Conservation (phyloP, 2,329 filamentous ascomycete genomes). For the Phialophora verrucosa region DNA sequence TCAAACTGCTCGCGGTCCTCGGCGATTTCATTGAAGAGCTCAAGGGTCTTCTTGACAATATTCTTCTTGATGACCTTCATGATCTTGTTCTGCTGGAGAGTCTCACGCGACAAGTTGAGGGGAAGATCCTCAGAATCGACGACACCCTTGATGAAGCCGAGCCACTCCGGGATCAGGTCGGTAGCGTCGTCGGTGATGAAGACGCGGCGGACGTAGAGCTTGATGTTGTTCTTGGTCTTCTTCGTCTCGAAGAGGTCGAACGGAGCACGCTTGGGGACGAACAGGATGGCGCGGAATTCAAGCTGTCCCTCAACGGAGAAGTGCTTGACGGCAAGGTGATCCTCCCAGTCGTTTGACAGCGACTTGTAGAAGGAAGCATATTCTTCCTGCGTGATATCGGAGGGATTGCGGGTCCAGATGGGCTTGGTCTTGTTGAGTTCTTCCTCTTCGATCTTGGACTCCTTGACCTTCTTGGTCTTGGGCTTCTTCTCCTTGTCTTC, state of each 20-base stretch:
- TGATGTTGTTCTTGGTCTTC: constrained; percentile 99
- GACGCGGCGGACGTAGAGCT: constrained; percentile 99
- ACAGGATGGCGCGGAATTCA: constrained; percentile 99
- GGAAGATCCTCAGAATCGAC: constrained; percentile 99
- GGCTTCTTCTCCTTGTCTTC: constrained; percentile 84
- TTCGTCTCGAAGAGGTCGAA: constrained; percentile 99
- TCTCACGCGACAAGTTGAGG: constrained; percentile 99
- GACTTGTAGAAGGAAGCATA: constrained; percentile 99
- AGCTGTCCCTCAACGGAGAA: constrained; percentile 99
- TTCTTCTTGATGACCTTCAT: constrained; percentile 99
- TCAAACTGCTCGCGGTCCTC: constrained; percentile 99
- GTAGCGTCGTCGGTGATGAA: constrained; percentile 99
- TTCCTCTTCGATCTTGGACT: constrained; percentile 97
- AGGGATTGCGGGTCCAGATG: constrained; percentile 98
- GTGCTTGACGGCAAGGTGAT: constrained; percentile 99
- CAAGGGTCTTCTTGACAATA: constrained; percentile 99
- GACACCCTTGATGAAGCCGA: constrained; percentile 99
- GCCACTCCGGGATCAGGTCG: constrained; percentile 98
- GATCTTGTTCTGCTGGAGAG: constrained; percentile 99
- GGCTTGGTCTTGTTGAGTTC: constrained; percentile 99
- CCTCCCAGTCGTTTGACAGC: constrained; percentile 99
- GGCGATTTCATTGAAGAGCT: constrained; percentile 98
- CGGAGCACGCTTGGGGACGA: constrained; percentile 98
- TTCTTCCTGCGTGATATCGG: constrained; percentile 94
- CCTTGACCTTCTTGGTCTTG: constrained; percentile 99